Base-by-base conservation (phyloP, 495 filamentous ascomycete species). In the Penicillium soppii region DNA sequence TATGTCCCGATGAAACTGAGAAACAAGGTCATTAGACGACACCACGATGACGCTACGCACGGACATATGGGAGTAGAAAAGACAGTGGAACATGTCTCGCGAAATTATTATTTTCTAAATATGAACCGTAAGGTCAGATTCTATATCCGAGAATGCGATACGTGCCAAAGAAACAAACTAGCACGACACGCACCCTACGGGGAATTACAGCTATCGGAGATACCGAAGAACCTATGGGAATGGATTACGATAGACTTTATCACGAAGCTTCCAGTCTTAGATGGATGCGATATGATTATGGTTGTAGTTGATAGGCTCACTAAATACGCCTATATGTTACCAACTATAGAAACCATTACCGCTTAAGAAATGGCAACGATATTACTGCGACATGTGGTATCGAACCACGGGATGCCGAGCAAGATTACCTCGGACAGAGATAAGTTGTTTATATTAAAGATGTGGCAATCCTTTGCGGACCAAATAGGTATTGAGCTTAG, bases 231-330 rank as follows among this genome's bases (percentile, higher is more conserved):
- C 2, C 45, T 29, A n/a, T 65, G 35, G 51, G 20, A 52, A 25
- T 51, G 15, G n/a, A 58, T 65, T 15, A 62, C 49, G 1, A 52
- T 62, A 9, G 43, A 67, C 22, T 62, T 67, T 29, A 58, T 62
- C 13, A 50, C 50, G 1, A 48, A 56, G 26, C 19, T 48, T 38
- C 51, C 39, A 16, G 9, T 30, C 5, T 52, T 17, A 39, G 38
- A 43, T 4, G 35, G 7, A 47, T 27, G 46, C 7, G 16, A 56
- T 43, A 45, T 44, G 5, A 57, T 54, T 33, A 51, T 45, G 5
- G 33, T 50, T 15, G 4, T 53, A 8, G 27, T 22, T 23, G 37
- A 41, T 26, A 20, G 22, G 26, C 12, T 40, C 23, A 41, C 29
- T 17, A 52, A 43, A 25, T 47, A 47, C 33, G 13, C 42, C 3